Conservation (phyloP, 257 asterid species). For the Coffea canephora region DNA sequence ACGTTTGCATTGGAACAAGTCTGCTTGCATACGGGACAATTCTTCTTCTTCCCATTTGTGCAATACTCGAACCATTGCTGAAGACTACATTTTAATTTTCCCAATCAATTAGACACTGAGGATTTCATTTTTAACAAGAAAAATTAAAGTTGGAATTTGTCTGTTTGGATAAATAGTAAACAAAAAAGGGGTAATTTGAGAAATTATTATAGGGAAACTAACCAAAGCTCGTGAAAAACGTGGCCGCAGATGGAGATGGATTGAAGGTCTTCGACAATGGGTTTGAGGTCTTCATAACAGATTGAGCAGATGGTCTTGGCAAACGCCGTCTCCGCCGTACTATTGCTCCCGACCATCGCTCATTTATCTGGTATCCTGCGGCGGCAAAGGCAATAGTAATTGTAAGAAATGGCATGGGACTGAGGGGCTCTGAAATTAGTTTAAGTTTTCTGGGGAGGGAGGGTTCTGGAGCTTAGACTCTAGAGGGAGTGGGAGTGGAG, state of each 20-base stretch:
- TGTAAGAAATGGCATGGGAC: neutral
- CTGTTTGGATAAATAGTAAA: neutral
- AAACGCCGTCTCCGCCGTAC: slow-evolving; percentile 32
- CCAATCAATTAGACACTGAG: too few relatives aligned
- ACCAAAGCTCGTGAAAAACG: slow-evolving; percentile 99
- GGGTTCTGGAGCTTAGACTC: too few relatives aligned
- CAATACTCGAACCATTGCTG: slow-evolving; percentile 99
- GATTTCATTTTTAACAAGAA: too few relatives aligned
- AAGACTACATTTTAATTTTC: slow-evolving; percentile 40
- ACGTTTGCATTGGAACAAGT: slow-evolving; percentile 59
- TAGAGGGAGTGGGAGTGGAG: too few relatives aligned
- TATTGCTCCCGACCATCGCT: slow-evolving; percentile 40
- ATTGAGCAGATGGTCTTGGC: slow-evolving; percentile 84
- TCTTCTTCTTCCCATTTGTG: slow-evolving; percentile 75
- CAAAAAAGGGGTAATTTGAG: neutral
- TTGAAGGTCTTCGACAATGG: slow-evolving; percentile 78
- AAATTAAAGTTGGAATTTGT: too few relatives aligned
- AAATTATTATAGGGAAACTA: neutral
- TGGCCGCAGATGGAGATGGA: slow-evolving; percentile 91
- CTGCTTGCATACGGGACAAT: slow-evolving; percentile 93
- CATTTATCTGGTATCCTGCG: neutral
- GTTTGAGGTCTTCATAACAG: slow-evolving; percentile 95
- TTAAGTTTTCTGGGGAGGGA: too few relatives aligned
- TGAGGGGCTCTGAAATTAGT: too few relatives aligned
- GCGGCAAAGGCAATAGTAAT: neutral